A percentile compares a stretch with the other conserved stretches of the same genome.
Evolutionary conservation across 225 moss, liverwort and hornwort species (phyloP).

Genomic region (Pseudoscleropodium purum): DNA sequence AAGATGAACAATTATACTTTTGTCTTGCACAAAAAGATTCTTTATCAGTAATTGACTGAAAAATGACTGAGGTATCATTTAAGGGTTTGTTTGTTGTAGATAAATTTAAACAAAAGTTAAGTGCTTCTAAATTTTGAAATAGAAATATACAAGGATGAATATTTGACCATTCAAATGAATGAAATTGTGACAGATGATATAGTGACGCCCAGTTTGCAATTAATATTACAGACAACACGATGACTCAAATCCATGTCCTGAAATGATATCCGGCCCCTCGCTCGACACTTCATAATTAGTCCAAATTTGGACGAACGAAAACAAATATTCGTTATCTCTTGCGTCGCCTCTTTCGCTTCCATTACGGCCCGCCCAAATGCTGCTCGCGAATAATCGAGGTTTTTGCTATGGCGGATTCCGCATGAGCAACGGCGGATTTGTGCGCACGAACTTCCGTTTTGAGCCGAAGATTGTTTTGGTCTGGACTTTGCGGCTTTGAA

Average conservation of each 20-base stretch:
- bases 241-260: not conserved
- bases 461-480: not conserved
- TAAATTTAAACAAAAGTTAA: not conserved
- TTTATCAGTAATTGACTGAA: no score
- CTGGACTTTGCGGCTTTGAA: not conserved
- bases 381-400: not conserved
- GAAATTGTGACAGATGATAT: not conserved
- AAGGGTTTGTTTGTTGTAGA: not conserved
- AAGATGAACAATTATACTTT: no score
- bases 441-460: not conserved
- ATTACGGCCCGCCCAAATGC: not conserved
- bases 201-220: not conserved
- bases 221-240: no score
- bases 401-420: constrained; percentile 3
- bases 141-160: not conserved
- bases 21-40: no score
- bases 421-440: not conserved
- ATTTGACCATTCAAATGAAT: not conserved
- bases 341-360: not conserved
- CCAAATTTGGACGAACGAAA: not conserved
- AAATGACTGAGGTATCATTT: no score
- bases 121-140: not conserved
- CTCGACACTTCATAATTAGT: not conserved
- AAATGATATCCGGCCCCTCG: not conserved
- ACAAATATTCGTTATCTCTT: not conserved